Evolutionary conservation across 2,329 filamentous ascomycete genomes (phyloP).

Genomic region (Diaporthe sp.): DNA sequence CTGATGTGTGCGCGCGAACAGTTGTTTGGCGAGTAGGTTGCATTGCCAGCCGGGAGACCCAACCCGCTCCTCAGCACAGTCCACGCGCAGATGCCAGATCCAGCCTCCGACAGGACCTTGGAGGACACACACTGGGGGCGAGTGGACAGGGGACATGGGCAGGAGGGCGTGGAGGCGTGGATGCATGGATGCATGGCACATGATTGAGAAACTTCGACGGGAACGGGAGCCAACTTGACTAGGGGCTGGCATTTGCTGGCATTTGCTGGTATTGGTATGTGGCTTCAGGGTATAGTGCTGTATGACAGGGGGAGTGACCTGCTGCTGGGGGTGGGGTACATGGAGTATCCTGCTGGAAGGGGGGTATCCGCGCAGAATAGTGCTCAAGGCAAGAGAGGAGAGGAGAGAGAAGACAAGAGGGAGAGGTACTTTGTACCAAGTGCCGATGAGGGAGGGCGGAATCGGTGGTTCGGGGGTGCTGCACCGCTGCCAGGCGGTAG

Average conservation of each 20-base stretch:
- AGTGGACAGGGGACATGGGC: neutral
- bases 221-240: slow-evolving; percentile 18
- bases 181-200: neutral
- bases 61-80: neutral
- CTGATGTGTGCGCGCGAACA: slow-evolving; percentile 22
- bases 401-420: too few relatives aligned
- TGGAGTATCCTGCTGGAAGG: neutral
- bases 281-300: neutral
- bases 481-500: neutral
- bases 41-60: slow-evolving; percentile 19
- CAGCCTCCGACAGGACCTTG: slow-evolving; percentile 23
- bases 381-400: neutral
- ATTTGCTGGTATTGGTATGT: neutral
- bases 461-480: neutral
- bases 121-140: neutral
- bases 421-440: neutral
- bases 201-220: slow-evolving; percentile 25
- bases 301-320: neutral
- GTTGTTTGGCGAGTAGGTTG: slow-evolving; percentile 8
- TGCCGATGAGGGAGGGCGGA: neutral
- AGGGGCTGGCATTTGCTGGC: neutral
- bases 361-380: slow-evolving; percentile 15
- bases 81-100: slow-evolving; percentile 19
- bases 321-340: slow-evolving; percentile 8
- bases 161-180: neutral